Percentiles rank a stretch among this genome's conserved stretches.
These are phyloP conservation scores for Euryodendron excelsum DNA, from an alignment of 148 eudicot species.

Conservation along the genomic window DNA sequence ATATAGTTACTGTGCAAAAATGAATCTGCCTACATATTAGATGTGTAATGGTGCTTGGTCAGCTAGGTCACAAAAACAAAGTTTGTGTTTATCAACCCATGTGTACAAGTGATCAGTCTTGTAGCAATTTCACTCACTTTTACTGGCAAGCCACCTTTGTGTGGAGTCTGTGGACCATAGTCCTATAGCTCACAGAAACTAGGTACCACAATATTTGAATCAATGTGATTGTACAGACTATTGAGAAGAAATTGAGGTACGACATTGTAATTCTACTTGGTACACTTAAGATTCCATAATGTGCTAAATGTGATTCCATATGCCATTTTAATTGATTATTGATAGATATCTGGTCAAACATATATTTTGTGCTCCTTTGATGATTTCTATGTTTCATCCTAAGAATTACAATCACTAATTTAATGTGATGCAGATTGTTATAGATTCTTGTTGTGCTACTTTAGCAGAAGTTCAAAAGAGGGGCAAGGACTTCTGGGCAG, in stretches of 20 bases:
- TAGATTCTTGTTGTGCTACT: conserved; percentile 72
- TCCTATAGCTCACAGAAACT: too few species aligned
- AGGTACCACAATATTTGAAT: neutral
- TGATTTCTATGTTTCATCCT: neutral
- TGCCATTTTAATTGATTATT: too few species aligned
- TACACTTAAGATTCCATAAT: neutral
- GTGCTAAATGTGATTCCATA: neutral
- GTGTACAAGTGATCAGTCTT: conserved; percentile 1
- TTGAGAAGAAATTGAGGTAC: neutral
- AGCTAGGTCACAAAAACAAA: neutral
- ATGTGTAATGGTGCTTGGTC: neutral
- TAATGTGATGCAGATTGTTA: conserved; percentile 53
- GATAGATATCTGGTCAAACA: too few species aligned
- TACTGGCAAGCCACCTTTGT: neutral
- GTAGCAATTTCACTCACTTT: neutral
- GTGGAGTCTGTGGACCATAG: neutral
- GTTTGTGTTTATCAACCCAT: neutral
- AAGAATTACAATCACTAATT: conserved; percentile 2
- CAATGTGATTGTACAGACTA: neutral
- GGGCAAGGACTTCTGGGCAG: conserved; percentile 72
- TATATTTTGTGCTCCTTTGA: neutral
- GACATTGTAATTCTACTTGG: neutral
- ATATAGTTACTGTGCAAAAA: neutral
- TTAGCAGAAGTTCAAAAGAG: conserved; percentile 68
- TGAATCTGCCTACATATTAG: neutral